A percentile compares a stretch with the other conserved stretches of the same genome.
These are phyloP conservation scores for Kwoniella mangroviensis DNA, from an alignment of 768 basidiomycete species.

Conservation along the genomic window DNA sequence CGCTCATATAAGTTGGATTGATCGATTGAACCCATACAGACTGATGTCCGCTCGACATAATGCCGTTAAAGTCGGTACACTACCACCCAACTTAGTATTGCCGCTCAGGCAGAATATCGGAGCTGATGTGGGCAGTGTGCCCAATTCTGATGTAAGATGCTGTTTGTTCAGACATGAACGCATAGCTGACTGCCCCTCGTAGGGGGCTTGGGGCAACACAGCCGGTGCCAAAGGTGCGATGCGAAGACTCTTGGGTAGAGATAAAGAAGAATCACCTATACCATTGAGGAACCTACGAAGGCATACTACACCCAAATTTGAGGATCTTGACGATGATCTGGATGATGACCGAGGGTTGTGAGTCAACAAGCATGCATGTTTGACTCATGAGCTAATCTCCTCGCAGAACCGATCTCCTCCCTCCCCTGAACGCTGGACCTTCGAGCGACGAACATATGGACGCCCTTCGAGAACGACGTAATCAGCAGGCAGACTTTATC, in stretches of 20 bases:
- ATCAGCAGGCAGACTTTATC: constrained; percentile 84
- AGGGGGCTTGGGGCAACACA: constrained; percentile 12
- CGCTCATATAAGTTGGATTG: constrained; percentile 68
- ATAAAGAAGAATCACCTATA: constrained; percentile 29
- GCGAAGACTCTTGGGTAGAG: constrained; percentile 39
- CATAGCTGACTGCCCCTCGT: neutral
- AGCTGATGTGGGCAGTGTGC: constrained; percentile 32
- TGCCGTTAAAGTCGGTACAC: constrained; percentile 70
- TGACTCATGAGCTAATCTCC: constrained; percentile 11
- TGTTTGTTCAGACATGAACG: too few species aligned
- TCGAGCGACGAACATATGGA: constrained; percentile 60
- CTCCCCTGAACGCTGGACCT: constrained; percentile 36
- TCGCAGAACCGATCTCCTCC: constrained; percentile 44
- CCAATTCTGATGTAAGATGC: constrained; percentile 26
- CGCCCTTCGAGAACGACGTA: constrained; percentile 70
- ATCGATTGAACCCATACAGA: constrained; percentile 82
- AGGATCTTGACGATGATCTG: constrained; percentile 29
- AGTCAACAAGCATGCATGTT: constrained; percentile 9
- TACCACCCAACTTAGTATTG: constrained; percentile 75
- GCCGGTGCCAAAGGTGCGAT: constrained; percentile 39
- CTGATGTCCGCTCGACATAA: constrained; percentile 76
- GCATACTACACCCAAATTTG: constrained; percentile 18
- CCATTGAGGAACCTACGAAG: constrained; percentile 19
- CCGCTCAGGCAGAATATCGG: constrained; percentile 75
- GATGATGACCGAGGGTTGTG: constrained; percentile 50